Evolutionary conservation across 2,329 filamentous ascomycete genomes (phyloP).

Genomic region (Apiospora rasikravindrae): DNA sequence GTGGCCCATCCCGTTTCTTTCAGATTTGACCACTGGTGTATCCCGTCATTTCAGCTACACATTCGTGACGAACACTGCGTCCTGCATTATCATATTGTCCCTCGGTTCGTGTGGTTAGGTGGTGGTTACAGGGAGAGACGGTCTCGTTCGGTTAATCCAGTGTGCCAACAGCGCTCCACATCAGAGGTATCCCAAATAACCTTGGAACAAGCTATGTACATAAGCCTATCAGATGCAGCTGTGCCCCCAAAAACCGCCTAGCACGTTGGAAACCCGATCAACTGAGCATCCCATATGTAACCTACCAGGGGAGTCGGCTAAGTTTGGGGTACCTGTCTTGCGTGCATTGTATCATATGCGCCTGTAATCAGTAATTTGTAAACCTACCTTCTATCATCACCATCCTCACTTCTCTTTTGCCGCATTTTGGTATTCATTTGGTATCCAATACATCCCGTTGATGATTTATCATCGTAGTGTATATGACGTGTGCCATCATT

Average conservation of each 20-base stretch:
- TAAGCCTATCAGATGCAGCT: not conserved
- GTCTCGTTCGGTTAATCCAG: not conserved
- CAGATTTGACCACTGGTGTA: not conserved
- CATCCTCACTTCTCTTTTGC: conserved; percentile 3
- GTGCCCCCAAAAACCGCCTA: not conserved
- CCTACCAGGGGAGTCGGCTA: not conserved
- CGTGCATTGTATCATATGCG: not conserved
- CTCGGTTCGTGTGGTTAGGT: not conserved
- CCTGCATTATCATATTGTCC: no score
- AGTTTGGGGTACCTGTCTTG: not conserved
- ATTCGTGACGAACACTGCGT: not conserved
- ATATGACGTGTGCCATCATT: not conserved
- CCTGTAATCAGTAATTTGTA: not conserved
- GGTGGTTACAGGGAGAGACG: not conserved
- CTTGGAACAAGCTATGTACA: not conserved
- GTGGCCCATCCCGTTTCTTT: not conserved
- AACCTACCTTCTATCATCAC: not conserved
- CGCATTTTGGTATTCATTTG: not conserved
- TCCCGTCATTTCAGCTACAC: not conserved
- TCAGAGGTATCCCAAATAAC: no score
- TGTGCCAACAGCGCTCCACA: not conserved
- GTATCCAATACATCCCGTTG: not conserved
- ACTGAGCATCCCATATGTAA: not conserved
- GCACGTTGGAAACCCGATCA: not conserved
- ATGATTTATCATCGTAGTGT: not conserved